Base-by-base conservation (phyloP, 2,329 filamentous ascomycete species). In the Tolypocladium pustulatum region DNA sequence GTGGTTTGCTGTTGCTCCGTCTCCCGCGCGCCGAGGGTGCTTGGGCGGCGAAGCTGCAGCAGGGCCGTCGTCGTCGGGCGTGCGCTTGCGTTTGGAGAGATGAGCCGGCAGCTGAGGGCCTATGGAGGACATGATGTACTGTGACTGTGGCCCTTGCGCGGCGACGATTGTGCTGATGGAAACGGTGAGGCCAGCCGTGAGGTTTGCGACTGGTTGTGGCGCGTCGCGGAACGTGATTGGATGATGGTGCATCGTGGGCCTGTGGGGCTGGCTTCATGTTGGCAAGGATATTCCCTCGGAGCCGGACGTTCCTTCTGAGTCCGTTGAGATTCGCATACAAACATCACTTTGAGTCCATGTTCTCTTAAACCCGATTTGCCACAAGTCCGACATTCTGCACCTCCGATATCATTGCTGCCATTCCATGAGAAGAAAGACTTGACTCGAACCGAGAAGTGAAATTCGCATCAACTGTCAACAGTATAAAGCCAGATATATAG, bases 61-160 rank as follows among this genome's bases (percentile, higher is more conserved):
- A 4, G 41, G n/a, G 41, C 41, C 41, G 56, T 72, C 72, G 54
- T 78, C 71, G 46, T 78, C 75, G 5, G 75, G 65, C 5, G 76
- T 79, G 66, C 82, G 82, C 66, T 86, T 86, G 66, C 84, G 80
- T 70, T 87, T 87, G 38, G 82, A 68, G 49, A 88, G 78, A 61
- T 89, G 84, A 5, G 87, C 80, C 15, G 89, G 88, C 30, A 91
- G 72, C 61, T 85, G 78, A 17, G 89, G 88, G 6, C 88, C 88
- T 67, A 90, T 85, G 38, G 83, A 84, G 56, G 85, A 76, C 87
- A 90, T 90, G 30, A 43, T 66, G 76, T 4, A 17, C 15, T 13
- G n/a, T 30, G n/a, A 5, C 20, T n/a, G 17, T 6, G 40, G 20
- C 17, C 37, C 34, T n/a, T 55, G 36, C 1, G 53, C 32, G n/a